Conservation (phyloP, 257 asterid genomes). For the Ballota nigra region DNA sequence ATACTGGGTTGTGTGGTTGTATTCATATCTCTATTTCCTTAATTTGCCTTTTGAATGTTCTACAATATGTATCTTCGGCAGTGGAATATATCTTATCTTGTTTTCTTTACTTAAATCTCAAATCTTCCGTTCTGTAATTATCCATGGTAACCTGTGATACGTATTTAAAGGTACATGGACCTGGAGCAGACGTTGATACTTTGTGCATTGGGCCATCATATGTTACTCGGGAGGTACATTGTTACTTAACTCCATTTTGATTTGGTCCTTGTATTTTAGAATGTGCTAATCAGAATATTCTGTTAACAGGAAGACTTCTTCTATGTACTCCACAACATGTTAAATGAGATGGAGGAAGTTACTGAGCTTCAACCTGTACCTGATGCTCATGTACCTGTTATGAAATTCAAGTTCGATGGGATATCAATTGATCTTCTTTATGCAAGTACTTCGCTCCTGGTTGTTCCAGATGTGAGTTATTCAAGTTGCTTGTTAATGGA, state of each 20-base stretch:
- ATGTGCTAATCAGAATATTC: constrained; percentile 15
- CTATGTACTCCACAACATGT: constrained; percentile 64
- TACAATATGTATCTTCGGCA: neutral
- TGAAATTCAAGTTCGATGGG: constrained; percentile 96
- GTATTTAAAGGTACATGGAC: constrained; percentile 58
- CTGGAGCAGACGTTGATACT: constrained; percentile 72
- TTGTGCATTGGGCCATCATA: constrained; percentile 71
- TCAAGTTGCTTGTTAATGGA: neutral
- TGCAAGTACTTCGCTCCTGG: constrained; percentile 83
- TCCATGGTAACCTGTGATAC: neutral
- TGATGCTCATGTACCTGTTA: constrained; percentile 97
- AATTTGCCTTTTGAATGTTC: neutral
- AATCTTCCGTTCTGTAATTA: neutral
- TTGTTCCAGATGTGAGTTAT: constrained; percentile 84
- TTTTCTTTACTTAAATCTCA: neutral
- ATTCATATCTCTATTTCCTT: neutral
- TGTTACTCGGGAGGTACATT: constrained; percentile 53
- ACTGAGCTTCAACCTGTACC: constrained; percentile 94
- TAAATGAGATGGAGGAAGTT: constrained; percentile 73
- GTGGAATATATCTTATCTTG: neutral
- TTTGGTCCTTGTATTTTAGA: neutral
- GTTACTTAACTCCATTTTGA: neutral
- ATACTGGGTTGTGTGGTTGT: neutral
- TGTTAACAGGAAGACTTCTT: constrained; percentile 76
- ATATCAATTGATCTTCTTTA: constrained; percentile 93